These are phyloP conservation scores for Xylariaceae sp. DNA, from an alignment of 2,329 filamentous ascomycete genomes.

Conservation along the genomic window DNA sequence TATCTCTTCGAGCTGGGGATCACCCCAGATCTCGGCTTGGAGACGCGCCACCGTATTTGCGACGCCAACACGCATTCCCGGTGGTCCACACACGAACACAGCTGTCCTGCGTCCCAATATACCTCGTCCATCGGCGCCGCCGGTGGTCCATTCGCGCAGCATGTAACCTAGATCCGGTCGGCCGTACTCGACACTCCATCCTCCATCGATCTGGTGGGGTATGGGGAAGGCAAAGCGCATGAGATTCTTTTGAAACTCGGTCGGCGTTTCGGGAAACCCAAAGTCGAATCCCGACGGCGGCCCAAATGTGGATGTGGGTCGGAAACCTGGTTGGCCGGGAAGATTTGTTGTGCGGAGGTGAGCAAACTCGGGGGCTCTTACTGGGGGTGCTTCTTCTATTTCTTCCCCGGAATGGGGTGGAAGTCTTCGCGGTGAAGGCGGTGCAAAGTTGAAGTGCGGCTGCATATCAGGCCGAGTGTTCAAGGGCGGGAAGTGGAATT, in stretches of 20 bases:
- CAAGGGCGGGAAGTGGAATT: conserved; percentile 59
- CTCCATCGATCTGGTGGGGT: conserved; percentile 66
- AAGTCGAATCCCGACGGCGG: conserved; percentile 68
- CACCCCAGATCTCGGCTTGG: conserved; percentile 79
- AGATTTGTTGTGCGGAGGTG: conserved; percentile 52
- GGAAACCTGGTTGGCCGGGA: conserved; percentile 29
- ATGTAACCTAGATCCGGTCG: conserved; percentile 85
- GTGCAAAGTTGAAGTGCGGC: conserved; percentile 60
- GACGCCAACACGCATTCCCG: conserved; percentile 82
- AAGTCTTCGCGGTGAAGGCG: conserved; percentile 42
- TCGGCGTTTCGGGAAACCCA: conserved; percentile 80
- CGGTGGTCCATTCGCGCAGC: conserved; percentile 76
- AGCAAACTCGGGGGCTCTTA: conserved; percentile 53
- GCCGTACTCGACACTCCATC: conserved; percentile 91
- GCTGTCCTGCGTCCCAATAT: conserved; percentile 78
- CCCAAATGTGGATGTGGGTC: conserved; percentile 57
- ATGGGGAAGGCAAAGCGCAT: conserved; percentile 87
- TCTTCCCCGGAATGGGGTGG: conserved; percentile 23
- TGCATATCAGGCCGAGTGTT: conserved; percentile 44
- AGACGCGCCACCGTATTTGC: conserved; percentile 79
- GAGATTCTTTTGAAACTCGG: conserved; percentile 82
- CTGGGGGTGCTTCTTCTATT: conserved; percentile 1
- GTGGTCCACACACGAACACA: conserved; percentile 90
- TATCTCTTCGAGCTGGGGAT: conserved; percentile 79
- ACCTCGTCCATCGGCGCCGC: conserved; percentile 62